These are phyloP conservation scores for Penicillium canariense DNA, from an alignment of 495 filamentous ascomycete species.

Conservation along the genomic window DNA sequence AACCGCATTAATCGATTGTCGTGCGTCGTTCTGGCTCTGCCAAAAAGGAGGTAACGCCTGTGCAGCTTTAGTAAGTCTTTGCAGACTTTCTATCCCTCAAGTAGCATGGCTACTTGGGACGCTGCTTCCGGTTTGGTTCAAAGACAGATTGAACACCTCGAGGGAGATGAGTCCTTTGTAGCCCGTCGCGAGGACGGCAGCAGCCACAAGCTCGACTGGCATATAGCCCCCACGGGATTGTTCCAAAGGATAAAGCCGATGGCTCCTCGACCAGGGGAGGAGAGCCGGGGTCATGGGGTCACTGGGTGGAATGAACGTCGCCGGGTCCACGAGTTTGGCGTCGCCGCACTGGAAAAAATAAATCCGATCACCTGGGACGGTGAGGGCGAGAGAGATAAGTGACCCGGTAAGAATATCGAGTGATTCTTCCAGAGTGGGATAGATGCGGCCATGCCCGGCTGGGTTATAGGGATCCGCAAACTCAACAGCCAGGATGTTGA, in stretches of 20 bases:
- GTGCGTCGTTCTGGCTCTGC: slow-evolving; percentile 5
- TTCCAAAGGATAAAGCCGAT: slow-evolving; percentile 57
- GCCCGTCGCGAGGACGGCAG: slow-evolving; percentile 60
- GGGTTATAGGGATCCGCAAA: slow-evolving; percentile 58
- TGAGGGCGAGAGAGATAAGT: slow-evolving; percentile 46
- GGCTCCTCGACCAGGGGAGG: slow-evolving; percentile 33
- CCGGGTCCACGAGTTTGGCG: slow-evolving; percentile 54
- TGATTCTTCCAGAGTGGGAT: slow-evolving; percentile 24
- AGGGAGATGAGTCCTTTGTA: slow-evolving; percentile 61
- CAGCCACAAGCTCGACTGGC: slow-evolving; percentile 58
- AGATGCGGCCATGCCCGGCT: slow-evolving; percentile 28
- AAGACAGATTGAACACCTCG: slow-evolving; percentile 56
- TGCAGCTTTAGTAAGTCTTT: slow-evolving; percentile 12
- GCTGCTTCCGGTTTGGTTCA: slow-evolving; percentile 18
- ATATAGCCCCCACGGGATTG: slow-evolving; percentile 53
- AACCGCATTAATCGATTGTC: slow-evolving; percentile 7
- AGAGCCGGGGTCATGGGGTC: slow-evolving; percentile 24
- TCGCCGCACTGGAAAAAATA: slow-evolving; percentile 71
- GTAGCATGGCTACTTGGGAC: slow-evolving; percentile 24
- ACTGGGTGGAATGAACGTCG: slow-evolving; percentile 27
- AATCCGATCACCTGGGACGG: slow-evolving; percentile 61
- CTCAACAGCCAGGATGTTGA: slow-evolving; percentile 65
- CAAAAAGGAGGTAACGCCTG: slow-evolving; percentile 24
- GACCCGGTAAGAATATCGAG: slow-evolving; percentile 23
- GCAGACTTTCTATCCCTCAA: slow-evolving; percentile 23